phyloP scores from a whole-genome alignment of 1,284 basidiomycete genomes.

The Puccinia hordei region DNA sequence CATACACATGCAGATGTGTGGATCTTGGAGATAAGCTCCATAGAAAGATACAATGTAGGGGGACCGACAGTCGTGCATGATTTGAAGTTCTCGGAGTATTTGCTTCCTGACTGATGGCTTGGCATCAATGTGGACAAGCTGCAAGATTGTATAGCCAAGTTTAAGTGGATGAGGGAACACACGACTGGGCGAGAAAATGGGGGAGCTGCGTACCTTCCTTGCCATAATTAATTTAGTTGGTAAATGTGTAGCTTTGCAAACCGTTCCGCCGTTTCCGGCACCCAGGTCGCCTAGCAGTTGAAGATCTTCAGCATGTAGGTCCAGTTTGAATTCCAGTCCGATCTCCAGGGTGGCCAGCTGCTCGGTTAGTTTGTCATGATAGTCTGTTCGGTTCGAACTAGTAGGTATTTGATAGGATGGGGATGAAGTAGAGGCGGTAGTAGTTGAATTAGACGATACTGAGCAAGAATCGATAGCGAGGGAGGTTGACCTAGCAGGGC shows the following conservation, averaged over 20 bases:
- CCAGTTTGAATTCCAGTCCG: constrained; percentile 61
- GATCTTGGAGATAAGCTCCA: constrained; percentile 91
- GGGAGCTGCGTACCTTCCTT: constrained; percentile 72
- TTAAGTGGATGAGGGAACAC: constrained; percentile 1
- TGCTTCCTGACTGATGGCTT: constrained; percentile 97
- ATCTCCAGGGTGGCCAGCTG: constrained; percentile 68
- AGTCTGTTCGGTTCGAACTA: constrained; percentile 56
- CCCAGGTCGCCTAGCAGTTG: constrained; percentile 82
- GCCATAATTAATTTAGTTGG: constrained; percentile 88
- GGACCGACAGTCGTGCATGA: constrained; percentile 95
- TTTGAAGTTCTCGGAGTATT: constrained; percentile 93
- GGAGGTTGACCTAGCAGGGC: constrained; percentile 42
- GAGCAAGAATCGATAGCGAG: constrained; percentile 25
- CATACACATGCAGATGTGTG: constrained; percentile 99
- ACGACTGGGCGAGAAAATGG: background rate
- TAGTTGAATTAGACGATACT: constrained; percentile 36
- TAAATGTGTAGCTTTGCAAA: constrained; percentile 90
- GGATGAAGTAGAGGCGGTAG: constrained; percentile 25
- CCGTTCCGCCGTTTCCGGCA: constrained; percentile 96
- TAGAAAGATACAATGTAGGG: constrained; percentile 93
- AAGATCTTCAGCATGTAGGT: constrained; percentile 61
- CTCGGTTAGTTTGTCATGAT: constrained; percentile 72
- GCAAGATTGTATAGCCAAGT: constrained; percentile 40
- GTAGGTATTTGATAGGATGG: constrained; percentile 19
- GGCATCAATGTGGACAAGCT: constrained; percentile 97